Percentiles rank a stretch among this genome's conserved stretches.
phyloP scores from a whole-genome alignment of 2,329 filamentous ascomycete genomes.

The Neonectria sp. region DNA sequence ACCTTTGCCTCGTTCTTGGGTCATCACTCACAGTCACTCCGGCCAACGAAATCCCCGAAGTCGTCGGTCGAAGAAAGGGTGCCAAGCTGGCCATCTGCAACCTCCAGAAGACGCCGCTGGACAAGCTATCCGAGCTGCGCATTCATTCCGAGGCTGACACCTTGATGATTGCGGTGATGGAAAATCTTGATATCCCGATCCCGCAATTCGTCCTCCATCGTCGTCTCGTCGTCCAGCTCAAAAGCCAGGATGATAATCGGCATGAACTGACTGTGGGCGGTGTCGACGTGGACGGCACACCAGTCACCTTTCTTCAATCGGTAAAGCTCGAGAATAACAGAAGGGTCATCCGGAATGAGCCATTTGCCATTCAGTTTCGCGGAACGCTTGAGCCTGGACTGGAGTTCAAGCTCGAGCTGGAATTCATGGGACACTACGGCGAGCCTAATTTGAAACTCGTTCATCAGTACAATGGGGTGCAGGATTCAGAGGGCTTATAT shows the following conservation, averaged over 20 bases:
- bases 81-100: conserved; percentile 62
- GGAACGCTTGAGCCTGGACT: conserved; percentile 42
- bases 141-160: conserved; percentile 56
- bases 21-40: conserved; percentile 62
- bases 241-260: conserved; percentile 37
- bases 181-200: conserved; percentile 53
- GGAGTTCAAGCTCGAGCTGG: conserved; percentile 55
- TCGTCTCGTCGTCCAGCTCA: conserved; percentile 49
- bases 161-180: conserved; percentile 59
- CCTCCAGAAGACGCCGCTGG: conserved; percentile 60
- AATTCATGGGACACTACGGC: conserved; percentile 64
- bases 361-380: conserved; percentile 55
- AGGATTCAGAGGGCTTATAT: background rate
- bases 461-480: background rate
- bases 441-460: conserved; percentile 55
- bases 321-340: conserved; percentile 57
- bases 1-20: conserved; percentile 62
- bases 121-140: conserved; percentile 52
- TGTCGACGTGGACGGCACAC: conserved; percentile 59
- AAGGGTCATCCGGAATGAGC: conserved; percentile 54
- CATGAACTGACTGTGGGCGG: conserved; percentile 52
- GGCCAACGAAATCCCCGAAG: conserved; percentile 58
- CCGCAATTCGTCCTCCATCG: conserved; percentile 57
- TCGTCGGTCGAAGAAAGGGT: conserved; percentile 47
- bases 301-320: conserved; percentile 56